Evolutionary conservation across 1,284 basidiomycete genomes (phyloP).

Genomic region (Chiua sp.): DNA sequence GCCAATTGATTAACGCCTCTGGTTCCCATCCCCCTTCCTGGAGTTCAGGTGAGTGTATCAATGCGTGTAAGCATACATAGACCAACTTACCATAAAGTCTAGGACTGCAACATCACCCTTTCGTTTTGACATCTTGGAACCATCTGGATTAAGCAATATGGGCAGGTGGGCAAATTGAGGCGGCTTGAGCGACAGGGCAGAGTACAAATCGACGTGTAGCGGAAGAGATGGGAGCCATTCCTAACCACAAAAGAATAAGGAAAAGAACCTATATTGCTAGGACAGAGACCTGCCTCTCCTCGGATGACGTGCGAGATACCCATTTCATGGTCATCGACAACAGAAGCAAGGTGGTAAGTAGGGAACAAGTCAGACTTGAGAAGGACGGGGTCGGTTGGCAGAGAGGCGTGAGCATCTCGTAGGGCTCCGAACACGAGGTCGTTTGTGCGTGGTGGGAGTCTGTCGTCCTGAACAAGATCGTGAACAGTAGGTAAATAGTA

Average conservation of each 20-base stretch:
- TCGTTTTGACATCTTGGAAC: slow-evolving; percentile 94
- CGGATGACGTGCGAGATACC: slow-evolving; percentile 94
- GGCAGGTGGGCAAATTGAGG: slow-evolving; percentile 94
- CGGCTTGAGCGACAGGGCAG: slow-evolving; percentile 71
- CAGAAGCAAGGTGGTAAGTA: slow-evolving; percentile 96
- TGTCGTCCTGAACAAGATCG: slow-evolving; percentile 51
- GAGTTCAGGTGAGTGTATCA: neutral
- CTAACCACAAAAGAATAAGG: slow-evolving; percentile 41
- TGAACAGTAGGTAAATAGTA: slow-evolving; percentile 11
- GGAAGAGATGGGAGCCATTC: slow-evolving; percentile 98
- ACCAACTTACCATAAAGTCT: slow-evolving; percentile 76
- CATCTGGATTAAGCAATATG: slow-evolving; percentile 88
- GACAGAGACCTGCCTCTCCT: slow-evolving; percentile 72
- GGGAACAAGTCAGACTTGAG: slow-evolving; percentile 94
- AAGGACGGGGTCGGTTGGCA: slow-evolving; percentile 91
- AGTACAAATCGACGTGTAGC: slow-evolving; percentile 90
- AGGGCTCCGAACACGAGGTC: slow-evolving; percentile 84
- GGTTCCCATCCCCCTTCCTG: slow-evolving; percentile 88
- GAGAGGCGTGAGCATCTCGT: slow-evolving; percentile 74
- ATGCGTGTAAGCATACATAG: neutral
- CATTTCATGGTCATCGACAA: slow-evolving; percentile 98
- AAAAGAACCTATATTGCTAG: neutral
- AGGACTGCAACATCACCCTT: slow-evolving; percentile 89
- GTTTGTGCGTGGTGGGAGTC: slow-evolving; percentile 51
- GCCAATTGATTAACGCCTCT: slow-evolving; percentile 89